phyloP scores from a whole-genome alignment of 352 stramenopile species.

The Phytophthora colocasiae region DNA sequence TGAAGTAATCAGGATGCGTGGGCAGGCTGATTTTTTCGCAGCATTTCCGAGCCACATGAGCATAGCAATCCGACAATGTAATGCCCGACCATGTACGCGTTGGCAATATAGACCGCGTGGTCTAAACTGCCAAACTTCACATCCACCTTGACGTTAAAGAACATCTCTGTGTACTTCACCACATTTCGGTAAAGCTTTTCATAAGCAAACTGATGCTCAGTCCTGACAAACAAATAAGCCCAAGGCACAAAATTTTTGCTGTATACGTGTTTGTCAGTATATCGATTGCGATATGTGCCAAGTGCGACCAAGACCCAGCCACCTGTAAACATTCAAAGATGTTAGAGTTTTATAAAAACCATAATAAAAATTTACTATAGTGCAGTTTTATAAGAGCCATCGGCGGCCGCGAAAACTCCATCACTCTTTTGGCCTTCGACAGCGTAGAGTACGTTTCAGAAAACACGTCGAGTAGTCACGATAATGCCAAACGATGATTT shows the following conservation, averaged over 20 bases:
- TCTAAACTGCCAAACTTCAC: conserved; percentile 28
- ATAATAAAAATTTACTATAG: not conserved
- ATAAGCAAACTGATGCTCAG: conserved; percentile 17
- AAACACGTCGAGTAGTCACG: conserved; percentile 6
- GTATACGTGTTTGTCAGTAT: not conserved
- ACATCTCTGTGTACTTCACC: not conserved
- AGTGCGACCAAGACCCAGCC: not conserved
- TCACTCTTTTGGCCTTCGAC: conserved; percentile 11
- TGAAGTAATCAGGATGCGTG: not conserved
- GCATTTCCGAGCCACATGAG: conserved; percentile 21
- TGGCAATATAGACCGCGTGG: conserved; percentile 21
- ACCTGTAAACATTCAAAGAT: not conserved
- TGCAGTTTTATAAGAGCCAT: conserved; percentile 25
- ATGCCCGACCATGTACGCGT: conserved; percentile 14
- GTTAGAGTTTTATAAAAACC: not conserved
- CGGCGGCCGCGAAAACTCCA: conserved; percentile 15
- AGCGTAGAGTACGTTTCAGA: conserved; percentile 12
- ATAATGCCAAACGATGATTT: conserved; percentile 14
- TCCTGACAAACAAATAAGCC: conserved; percentile 1
- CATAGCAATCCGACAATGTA: conserved; percentile 16
- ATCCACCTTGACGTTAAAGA: conserved; percentile 11
- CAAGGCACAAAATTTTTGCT: not conserved
- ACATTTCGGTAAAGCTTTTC: conserved; percentile 11
- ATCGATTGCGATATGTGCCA: not conserved
- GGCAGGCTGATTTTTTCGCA: conserved; percentile 1